These are phyloP conservation scores for Rhytidiadelphus loreus DNA, from an alignment of 225 moss, liverwort and hornwort species.

Conservation along the genomic window DNA sequence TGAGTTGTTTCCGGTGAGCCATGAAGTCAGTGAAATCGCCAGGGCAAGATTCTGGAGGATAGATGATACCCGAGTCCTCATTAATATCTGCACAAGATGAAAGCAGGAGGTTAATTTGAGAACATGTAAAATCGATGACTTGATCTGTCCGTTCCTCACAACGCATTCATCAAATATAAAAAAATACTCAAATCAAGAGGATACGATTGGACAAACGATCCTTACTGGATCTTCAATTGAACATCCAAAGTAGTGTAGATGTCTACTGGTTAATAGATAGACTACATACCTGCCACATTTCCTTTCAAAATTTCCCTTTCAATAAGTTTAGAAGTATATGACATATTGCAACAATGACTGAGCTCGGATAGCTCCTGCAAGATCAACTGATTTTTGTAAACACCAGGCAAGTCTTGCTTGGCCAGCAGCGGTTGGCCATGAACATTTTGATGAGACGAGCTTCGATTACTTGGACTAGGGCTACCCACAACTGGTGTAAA, in stretches of 20 bases:
- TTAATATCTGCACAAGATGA: background rate
- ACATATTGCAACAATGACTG: rapidly evolving
- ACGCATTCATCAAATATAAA: background rate
- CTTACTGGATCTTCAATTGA: background rate
- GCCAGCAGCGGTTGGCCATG: background rate
- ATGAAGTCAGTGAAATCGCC: background rate
- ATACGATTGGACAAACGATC: background rate
- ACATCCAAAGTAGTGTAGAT: background rate
- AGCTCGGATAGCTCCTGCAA: background rate
- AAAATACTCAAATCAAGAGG: background rate
- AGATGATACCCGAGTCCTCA: background rate
- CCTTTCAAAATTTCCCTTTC: background rate
- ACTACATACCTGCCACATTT: background rate
- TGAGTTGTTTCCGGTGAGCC: background rate
- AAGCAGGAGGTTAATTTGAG: background rate
- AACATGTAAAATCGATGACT: background rate
- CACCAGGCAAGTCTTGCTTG: background rate
- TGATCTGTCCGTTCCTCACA: background rate
- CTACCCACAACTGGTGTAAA: background rate
- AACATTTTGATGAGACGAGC: background rate
- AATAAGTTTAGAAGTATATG: background rate
- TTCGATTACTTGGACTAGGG: background rate
- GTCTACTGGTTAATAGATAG: background rate
- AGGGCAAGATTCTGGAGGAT: background rate
- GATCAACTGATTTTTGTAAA: background rate